These are phyloP conservation scores for Aspergillus bombycis DNA, from an alignment of 2,329 filamentous ascomycete genomes.

Conservation along the genomic window DNA sequence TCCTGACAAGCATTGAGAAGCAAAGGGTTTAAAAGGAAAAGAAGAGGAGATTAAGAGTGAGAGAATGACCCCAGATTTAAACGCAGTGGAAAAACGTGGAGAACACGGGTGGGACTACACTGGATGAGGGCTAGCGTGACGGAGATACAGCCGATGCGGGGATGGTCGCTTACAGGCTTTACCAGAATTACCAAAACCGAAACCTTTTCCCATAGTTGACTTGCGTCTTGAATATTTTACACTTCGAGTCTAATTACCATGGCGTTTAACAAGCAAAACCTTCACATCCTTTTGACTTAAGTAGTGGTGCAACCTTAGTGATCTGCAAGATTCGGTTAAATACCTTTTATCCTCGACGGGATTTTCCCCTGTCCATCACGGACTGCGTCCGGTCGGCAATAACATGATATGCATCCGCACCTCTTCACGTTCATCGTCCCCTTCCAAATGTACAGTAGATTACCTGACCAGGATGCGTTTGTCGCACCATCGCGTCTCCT, in stretches of 20 bases:
- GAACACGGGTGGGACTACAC: conserved; percentile 13
- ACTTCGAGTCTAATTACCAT: background rate
- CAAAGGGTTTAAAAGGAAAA: conserved; percentile 14
- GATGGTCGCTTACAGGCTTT: conserved; percentile 13
- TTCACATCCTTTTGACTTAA: background rate
- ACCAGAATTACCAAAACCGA: background rate
- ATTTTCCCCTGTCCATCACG: conserved; percentile 24
- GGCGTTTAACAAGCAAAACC: background rate
- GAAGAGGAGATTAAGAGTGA: conserved; percentile 9
- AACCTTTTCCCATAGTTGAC: too few relatives aligned
- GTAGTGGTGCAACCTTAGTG: background rate
- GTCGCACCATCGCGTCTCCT: background rate
- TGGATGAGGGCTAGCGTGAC: conserved; percentile 3
- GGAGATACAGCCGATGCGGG: conserved; percentile 22
- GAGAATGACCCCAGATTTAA: conserved; percentile 19
- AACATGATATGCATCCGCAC: background rate
- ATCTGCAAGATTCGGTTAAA: conserved; percentile 10
- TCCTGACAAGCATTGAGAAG: conserved; percentile 7
- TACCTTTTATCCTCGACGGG: conserved; percentile 11
- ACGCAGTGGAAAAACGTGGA: conserved; percentile 25
- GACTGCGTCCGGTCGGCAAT: conserved; percentile 16
- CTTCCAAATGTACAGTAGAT: background rate
- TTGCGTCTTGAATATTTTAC: too few relatives aligned
- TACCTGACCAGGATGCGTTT: background rate
- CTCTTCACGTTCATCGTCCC: conserved; percentile 1